phyloP scores from a whole-genome alignment of 768 basidiomycete species.

The Leucosporidium creatinivorum region DNA sequence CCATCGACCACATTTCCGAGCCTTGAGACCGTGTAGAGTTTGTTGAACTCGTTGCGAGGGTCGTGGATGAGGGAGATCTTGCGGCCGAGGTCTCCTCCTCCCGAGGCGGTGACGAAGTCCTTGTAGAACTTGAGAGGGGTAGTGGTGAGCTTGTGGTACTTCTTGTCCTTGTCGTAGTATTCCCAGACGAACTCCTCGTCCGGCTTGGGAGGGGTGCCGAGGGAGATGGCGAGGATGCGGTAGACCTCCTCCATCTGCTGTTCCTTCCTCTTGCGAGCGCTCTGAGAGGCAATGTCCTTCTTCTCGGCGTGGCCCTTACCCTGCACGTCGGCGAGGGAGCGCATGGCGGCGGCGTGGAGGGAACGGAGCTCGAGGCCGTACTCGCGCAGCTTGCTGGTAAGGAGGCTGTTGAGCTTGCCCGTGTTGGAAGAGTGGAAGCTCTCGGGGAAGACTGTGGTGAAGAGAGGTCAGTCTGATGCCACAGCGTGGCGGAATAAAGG shows the following conservation, averaged over 20 bases:
- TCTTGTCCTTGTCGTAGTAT: slow-evolving; percentile 72
- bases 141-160: slow-evolving; percentile 52
- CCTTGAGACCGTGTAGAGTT: slow-evolving; percentile 83
- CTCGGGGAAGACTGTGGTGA: slow-evolving; percentile 43
- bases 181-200: slow-evolving; percentile 73
- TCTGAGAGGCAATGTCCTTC: slow-evolving; percentile 32
- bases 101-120: slow-evolving; percentile 46
- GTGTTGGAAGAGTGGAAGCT: slow-evolving; percentile 73
- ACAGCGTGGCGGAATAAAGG: background rate
- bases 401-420: slow-evolving; percentile 61
- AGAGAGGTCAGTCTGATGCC: background rate
- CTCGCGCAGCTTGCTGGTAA: slow-evolving; percentile 87
- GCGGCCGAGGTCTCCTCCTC: slow-evolving; percentile 47
- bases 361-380: slow-evolving; percentile 71
- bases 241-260: slow-evolving; percentile 76
- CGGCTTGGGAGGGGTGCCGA: slow-evolving; percentile 76
- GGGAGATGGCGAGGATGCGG: slow-evolving; percentile 70
- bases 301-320: slow-evolving; percentile 15
- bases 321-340: slow-evolving; percentile 41
- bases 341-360: slow-evolving; percentile 54
- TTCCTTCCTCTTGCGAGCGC: slow-evolving; percentile 74
- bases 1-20: slow-evolving; percentile 90
- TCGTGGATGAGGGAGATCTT: slow-evolving; percentile 87
- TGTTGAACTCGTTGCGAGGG: slow-evolving; percentile 69
- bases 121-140: slow-evolving; percentile 75